Conservation (phyloP, 1,284 basidiomycete species). For the Caloboletus firmus region DNA sequence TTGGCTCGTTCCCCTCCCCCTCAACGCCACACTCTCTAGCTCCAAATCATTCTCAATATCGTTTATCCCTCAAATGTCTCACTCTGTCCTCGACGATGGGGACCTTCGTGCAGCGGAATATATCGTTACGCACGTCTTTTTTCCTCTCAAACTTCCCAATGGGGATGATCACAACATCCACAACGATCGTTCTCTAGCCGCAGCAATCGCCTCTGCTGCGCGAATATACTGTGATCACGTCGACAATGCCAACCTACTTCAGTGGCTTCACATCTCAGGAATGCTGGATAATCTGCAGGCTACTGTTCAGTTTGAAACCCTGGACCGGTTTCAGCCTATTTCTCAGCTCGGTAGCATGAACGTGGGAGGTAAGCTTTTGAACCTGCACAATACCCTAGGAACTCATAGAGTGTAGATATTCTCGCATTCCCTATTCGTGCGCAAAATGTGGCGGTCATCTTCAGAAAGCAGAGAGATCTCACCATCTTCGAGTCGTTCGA, state of each 20-base stretch:
- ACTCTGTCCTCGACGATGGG: not conserved
- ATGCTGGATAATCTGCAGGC: conserved; percentile 24
- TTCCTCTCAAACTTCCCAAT: conserved; percentile 24
- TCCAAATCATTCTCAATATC: not conserved
- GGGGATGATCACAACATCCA: conserved; percentile 14
- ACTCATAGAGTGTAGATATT: conserved; percentile 17
- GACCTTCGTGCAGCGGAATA: conserved; percentile 15
- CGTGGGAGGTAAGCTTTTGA: conserved; percentile 13
- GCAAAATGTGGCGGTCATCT: conserved; percentile 40
- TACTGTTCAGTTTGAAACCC: conserved; percentile 3
- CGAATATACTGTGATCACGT: not conserved
- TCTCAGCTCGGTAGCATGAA: conserved; percentile 20
- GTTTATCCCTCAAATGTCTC: conserved; percentile 1
- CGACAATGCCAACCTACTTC: not conserved
- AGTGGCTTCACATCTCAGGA: conserved; percentile 13
- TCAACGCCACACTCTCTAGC: not conserved
- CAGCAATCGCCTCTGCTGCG: not conserved
- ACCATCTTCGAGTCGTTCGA: conserved; percentile 40
- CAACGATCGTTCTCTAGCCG: conserved; percentile 17
- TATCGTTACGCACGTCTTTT: conserved; percentile 25
- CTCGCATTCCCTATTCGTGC: conserved; percentile 33
- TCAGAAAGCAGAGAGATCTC: conserved; percentile 25
- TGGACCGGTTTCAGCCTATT: conserved; percentile 1
- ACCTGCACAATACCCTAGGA: rapidly evolving
- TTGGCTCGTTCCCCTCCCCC: not conserved